These are phyloP conservation scores for Geranium incanum DNA, from an alignment of 441 rosid genomes.

Conservation along the genomic window DNA sequence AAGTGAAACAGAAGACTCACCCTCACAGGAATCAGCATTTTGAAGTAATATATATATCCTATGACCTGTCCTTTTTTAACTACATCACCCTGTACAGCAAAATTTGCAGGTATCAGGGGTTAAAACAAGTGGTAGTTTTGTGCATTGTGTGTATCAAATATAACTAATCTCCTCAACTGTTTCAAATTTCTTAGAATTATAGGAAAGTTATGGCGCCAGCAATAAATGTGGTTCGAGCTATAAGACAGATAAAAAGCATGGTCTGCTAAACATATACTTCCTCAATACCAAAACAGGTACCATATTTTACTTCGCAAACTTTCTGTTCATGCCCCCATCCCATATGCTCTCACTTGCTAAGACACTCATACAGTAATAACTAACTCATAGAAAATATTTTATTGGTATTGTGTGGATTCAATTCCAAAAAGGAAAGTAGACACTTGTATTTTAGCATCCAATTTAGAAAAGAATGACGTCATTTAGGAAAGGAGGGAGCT, in stretches of 20 bases:
- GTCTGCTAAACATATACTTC: no score
- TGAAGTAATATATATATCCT: constrained; percentile 78
- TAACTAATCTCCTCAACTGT: not conserved
- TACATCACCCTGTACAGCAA: constrained; percentile 55
- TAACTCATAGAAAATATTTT: no score
- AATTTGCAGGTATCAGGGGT: constrained; percentile 7
- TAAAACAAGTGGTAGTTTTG: constrained; percentile 7
- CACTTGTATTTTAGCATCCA: no score
- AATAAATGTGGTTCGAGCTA: not conserved
- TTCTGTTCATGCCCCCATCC: no score
- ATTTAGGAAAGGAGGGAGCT: not conserved
- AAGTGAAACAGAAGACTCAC: constrained; percentile 34
- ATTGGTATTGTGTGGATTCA: no score
- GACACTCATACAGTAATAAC: no score
- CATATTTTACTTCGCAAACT: no score
- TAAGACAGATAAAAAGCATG: not conserved
- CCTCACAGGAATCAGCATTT: constrained; percentile 74
- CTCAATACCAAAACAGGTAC: no score
- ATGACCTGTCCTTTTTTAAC: constrained; percentile 81
- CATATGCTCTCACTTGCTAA: no score
- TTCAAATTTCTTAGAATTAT: not conserved
- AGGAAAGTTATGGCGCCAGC: not conserved
- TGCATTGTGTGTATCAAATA: not conserved
- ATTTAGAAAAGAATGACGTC: no score
- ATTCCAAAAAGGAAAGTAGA: no score